Base-by-base conservation (phyloP, 2,329 filamentous ascomycete species). In the Apiospora marii region DNA sequence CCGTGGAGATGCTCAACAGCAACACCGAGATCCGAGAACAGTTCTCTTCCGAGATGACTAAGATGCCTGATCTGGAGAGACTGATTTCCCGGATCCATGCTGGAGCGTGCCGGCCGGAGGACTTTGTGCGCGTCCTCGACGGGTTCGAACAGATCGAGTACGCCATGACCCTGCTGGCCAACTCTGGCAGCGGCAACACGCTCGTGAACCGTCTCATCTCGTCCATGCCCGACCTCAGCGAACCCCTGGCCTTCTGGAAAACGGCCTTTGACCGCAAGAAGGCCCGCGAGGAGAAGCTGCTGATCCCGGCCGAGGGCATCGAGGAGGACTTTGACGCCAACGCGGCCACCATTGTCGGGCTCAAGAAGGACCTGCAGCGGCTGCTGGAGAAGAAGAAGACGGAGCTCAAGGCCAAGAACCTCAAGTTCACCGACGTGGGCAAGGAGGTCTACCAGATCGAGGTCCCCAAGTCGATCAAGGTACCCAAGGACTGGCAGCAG, bases 71-170 rank as follows among this genome's bases (percentile, higher is more conserved):
- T 81, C 87, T 99, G 14, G 96, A 99, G 82, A 90, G 96, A 51
- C 88, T 98, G 67, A 97, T 98, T 71, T 99, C 96, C 37, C 92
- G 96, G 12, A 93, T 99, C 14, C 96, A 99, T 79, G 96, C 96
- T 0, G 94, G 94, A 0, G 91, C 91, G n/a, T 98, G 95, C 84
- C 94, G 92, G 79, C 90, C 95, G 0, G 93, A 96, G 72, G 96
- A 99, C 80, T 99, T 99, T 81, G 91, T 98, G 67, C 93, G 92
- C 68, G 96, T 98, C 0, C 87, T 99, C 0, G 95, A 98, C 81
- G 96, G 96, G 0, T 99, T 98, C 77, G 96, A 98, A 84, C 96
- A 98, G 82, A 98, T 99, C 67, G 95, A 98, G 75, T 96, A 98
- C 81, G 97, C 95, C 0, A 94, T 98, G 88, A 89, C 91, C 70